phyloP scores from a whole-genome alignment of 1,284 basidiomycete genomes.

The Bondarzewia mesenterica region DNA sequence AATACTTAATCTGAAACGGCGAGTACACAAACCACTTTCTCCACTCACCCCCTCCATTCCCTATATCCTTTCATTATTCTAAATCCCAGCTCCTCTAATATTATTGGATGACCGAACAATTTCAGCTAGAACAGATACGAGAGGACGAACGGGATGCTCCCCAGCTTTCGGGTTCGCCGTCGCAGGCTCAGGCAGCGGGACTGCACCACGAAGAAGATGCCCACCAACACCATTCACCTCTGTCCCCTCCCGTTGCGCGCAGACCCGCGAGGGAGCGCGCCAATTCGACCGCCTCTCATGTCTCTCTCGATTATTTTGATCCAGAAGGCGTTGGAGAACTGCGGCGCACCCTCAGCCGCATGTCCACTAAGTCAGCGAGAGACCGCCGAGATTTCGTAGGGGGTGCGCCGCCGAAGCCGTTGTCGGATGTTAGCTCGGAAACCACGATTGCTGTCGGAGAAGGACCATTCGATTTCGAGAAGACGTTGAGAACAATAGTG shows the following conservation, averaged over 20 bases:
- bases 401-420: not conserved
- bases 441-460: conserved; percentile 13
- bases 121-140: not conserved
- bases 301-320: conserved; percentile 24
- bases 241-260: not conserved
- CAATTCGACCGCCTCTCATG: conserved; percentile 12
- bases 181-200: not conserved
- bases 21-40: not conserved
- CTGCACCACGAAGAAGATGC: not conserved
- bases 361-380: conserved; percentile 4
- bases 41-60: not conserved
- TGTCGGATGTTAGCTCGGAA: conserved; percentile 12
- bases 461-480: conserved; percentile 24
- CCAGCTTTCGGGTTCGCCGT: not conserved
- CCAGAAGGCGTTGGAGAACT: conserved; percentile 24
- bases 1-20: not conserved
- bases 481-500: conserved; percentile 20
- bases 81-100: not conserved
- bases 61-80: not conserved
- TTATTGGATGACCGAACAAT: not conserved
- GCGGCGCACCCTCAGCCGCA: conserved; percentile 20
- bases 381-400: not conserved
- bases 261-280: not conserved
- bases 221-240: not conserved
- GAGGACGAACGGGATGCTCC: not conserved